These are phyloP conservation scores for Aquilaria malaccensis DNA, from an alignment of 345 rosid species.

Conservation along the genomic window DNA sequence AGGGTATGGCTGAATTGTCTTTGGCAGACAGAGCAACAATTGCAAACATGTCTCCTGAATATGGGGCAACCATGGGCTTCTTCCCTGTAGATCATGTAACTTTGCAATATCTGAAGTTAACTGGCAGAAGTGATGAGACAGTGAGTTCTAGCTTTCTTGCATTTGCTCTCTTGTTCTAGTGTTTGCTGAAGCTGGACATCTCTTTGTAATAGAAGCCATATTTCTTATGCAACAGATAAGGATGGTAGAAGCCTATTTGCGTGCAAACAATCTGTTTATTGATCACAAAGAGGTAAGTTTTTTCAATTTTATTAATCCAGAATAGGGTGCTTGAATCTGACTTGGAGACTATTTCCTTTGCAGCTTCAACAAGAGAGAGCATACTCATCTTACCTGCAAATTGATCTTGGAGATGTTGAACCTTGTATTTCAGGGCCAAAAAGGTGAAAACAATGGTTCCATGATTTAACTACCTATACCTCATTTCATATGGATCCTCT, in stretches of 20 bases:
- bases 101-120: constrained; percentile 71
- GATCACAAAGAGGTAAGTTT: constrained; percentile 69
- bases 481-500: neutral
- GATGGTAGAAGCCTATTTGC: constrained; percentile 78
- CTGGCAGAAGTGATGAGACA: constrained; percentile 86
- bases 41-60: constrained; percentile 95
- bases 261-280: constrained; percentile 83
- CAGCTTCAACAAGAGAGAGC: constrained; percentile 73
- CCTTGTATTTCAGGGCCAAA: constrained; percentile 92
- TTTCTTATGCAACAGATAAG: constrained; percentile 36
- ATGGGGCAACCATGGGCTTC: constrained; percentile 98
- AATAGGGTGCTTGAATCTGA: constrained; percentile 4
- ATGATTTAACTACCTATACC: too few species aligned
- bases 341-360: constrained; percentile 1
- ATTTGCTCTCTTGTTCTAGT: neutral
- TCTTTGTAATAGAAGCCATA: neutral
- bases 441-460: constrained; percentile 31
- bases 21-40: constrained; percentile 88
- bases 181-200: constrained; percentile 1
- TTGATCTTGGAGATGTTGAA: constrained; percentile 69
- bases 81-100: constrained; percentile 94
- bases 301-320: constrained; percentile 4
- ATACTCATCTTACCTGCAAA: constrained; percentile 66
- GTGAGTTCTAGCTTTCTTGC: constrained; percentile 29
- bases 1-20: constrained; percentile 76